Conservation (phyloP, 1,284 basidiomycete species). For the Cryptococcus depauperatus region DNA sequence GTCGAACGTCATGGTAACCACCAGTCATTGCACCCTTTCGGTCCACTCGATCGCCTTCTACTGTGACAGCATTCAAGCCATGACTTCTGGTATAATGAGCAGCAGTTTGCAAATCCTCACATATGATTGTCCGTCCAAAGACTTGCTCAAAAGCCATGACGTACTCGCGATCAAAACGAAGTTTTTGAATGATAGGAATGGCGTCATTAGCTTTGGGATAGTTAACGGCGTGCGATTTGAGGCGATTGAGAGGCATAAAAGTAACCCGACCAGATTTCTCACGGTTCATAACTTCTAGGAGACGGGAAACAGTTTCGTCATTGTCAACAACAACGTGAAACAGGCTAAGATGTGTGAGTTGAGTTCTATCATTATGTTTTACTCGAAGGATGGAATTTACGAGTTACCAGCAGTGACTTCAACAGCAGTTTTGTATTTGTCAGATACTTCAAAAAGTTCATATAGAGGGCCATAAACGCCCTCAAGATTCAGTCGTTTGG, state of each 20-base stretch:
- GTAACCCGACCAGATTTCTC: constrained; percentile 92
- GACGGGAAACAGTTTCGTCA: constrained; percentile 78
- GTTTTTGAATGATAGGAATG: constrained; percentile 75
- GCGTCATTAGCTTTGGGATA: constrained; percentile 78
- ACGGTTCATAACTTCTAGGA: constrained; percentile 85
- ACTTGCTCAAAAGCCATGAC: constrained; percentile 86
- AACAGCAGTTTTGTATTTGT: constrained; percentile 87
- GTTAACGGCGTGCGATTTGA: constrained; percentile 60
- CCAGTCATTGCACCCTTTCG: constrained; percentile 92
- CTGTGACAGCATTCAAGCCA: constrained; percentile 90
- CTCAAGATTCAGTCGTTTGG: constrained; percentile 60
- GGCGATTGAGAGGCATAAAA: constrained; percentile 97
- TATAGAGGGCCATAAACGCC: constrained; percentile 89
- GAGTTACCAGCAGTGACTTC: constrained; percentile 92
- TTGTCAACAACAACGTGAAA: constrained; percentile 98
- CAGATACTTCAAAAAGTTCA: constrained; percentile 82
- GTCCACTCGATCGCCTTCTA: constrained; percentile 96
- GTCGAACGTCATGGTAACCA: constrained; percentile 86
- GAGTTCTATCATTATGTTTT: not conserved
- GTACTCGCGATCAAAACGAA: constrained; percentile 65
- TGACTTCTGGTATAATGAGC: constrained; percentile 92
- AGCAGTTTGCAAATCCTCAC: constrained; percentile 82
- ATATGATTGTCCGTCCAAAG: constrained; percentile 97
- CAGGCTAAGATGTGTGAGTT: constrained; percentile 51
- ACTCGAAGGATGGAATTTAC: constrained; percentile 47